A percentile compares a stretch with the other conserved stretches of the same genome.
Evolutionary conservation across 2,329 filamentous ascomycete genomes (phyloP).

Genomic region (Colletotrichum lindemuthianum): DNA sequence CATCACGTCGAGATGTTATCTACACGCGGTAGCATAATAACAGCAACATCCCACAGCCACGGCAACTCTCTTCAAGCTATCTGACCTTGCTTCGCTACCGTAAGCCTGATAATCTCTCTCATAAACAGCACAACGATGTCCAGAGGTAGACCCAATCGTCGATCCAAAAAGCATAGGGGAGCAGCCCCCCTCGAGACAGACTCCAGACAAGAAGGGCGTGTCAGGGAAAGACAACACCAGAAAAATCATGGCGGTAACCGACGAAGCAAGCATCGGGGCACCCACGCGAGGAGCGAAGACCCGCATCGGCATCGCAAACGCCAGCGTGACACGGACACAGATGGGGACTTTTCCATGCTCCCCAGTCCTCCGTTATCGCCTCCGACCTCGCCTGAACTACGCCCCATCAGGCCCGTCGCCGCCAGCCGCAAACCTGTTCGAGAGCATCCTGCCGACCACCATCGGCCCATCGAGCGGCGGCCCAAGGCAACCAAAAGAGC

Average conservation of each 20-base stretch:
- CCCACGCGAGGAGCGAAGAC: too few relatives aligned
- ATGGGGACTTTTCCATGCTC: constrained; percentile 27
- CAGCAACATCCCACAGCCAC: too few relatives aligned
- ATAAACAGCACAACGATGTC: constrained; percentile 11
- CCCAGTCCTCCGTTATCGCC: constrained; percentile 15
- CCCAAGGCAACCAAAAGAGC: neutral
- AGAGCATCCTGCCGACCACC: too few relatives aligned
- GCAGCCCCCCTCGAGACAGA: neutral
- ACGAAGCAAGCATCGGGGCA: too few relatives aligned
- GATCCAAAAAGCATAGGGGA: neutral
- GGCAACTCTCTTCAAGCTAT: neutral
- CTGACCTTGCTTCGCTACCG: neutral
- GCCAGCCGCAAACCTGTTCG: too few relatives aligned
- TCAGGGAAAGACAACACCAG: too few relatives aligned
- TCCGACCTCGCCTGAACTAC: neutral
- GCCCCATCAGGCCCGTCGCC: too few relatives aligned
- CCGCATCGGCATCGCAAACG: constrained; percentile 1
- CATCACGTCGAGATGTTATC: neutral
- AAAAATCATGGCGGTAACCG: too few relatives aligned
- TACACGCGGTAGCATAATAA: too few relatives aligned
- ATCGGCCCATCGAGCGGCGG: too few relatives aligned
- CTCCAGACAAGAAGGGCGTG: neutral
- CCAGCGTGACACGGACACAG: constrained; percentile 2
- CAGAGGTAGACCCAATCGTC: constrained; percentile 5
- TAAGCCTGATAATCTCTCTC: neutral